These are phyloP conservation scores for Alternaria arborescens DNA, from an alignment of 2,329 filamentous ascomycete species.

Conservation along the genomic window DNA sequence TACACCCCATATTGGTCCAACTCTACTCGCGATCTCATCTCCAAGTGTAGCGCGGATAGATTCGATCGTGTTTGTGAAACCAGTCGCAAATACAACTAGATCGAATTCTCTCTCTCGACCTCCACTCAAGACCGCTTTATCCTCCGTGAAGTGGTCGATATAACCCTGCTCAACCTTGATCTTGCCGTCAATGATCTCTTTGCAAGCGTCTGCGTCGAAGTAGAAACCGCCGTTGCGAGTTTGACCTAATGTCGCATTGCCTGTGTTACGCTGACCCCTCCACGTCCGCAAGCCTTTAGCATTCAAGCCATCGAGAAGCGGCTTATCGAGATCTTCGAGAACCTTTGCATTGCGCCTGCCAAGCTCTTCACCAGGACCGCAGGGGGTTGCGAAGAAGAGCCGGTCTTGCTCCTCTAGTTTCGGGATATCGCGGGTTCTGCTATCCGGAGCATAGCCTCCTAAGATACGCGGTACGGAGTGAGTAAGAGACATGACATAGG, in stretches of 20 bases:
- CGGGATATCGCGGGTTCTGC: constrained; percentile 8
- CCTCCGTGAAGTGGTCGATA: constrained; percentile 59
- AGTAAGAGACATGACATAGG: constrained; percentile 64
- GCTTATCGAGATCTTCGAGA: constrained; percentile 13
- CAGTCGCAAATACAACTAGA: constrained; percentile 63
- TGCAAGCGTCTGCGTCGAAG: constrained; percentile 70
- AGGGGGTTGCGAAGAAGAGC: constrained; percentile 14
- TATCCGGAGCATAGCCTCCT: constrained; percentile 11
- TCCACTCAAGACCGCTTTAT: constrained; percentile 57
- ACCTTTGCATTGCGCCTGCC: constrained; percentile 12
- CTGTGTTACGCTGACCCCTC: constrained; percentile 19
- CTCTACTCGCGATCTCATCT: constrained; percentile 67
- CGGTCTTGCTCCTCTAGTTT: constrained; percentile 13
- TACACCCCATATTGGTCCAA: constrained; percentile 54
- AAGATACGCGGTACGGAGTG: constrained; percentile 20
- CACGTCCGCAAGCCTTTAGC: constrained; percentile 15
- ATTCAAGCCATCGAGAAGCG: constrained; percentile 14
- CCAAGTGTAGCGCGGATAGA: constrained; percentile 69
- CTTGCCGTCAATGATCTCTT: constrained; percentile 69
- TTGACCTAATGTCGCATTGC: constrained; percentile 14
- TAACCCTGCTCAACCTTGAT: constrained; percentile 65
- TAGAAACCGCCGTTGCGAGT: constrained; percentile 67
- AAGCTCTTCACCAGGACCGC: constrained; percentile 16
- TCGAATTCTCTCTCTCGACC: constrained; percentile 66
- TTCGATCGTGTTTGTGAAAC: constrained; percentile 72